These are phyloP conservation scores for Yamadazyma takamatsuzukensis DNA, from an alignment of 805 yeast species.

Conservation along the genomic window DNA sequence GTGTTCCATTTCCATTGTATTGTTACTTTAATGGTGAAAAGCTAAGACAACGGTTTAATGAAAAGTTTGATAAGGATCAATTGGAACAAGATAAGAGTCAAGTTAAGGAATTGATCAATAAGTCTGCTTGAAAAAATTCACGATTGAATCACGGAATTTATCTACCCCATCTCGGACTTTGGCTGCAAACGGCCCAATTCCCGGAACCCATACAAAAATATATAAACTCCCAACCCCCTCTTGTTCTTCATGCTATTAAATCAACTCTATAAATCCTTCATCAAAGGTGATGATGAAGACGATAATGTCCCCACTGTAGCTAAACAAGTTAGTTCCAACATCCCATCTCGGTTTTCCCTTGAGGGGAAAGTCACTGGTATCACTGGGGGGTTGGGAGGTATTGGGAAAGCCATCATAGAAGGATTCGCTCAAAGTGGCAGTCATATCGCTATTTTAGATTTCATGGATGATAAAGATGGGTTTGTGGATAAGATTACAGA, in stretches of 20 bases:
- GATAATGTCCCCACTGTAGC: constrained; percentile 10
- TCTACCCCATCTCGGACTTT: too few species aligned
- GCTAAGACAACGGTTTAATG: constrained; percentile 57
- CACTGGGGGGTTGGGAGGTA: constrained; percentile 30
- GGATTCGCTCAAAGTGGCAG: constrained; percentile 26
- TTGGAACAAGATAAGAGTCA: constrained; percentile 12
- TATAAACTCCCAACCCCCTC: too few species aligned
- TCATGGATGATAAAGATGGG: constrained; percentile 16
- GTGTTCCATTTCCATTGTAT: constrained; percentile 65
- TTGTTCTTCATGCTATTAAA: too few species aligned
- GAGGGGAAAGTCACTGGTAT: constrained; percentile 23
- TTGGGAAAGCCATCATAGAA: constrained; percentile 25
- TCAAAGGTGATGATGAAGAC: constrained; percentile 13
- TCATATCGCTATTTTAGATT: constrained; percentile 24
- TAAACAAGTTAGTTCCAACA: constrained; percentile 7
- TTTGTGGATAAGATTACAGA: constrained; percentile 17
- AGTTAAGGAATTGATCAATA: constrained; percentile 5
- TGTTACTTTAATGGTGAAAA: constrained; percentile 55
- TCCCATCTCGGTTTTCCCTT: constrained; percentile 14
- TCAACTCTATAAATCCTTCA: constrained; percentile 10
- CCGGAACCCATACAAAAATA: too few species aligned
- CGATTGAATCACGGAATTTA: too few species aligned
- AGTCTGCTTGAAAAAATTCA: background rate
- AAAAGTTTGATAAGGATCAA: constrained; percentile 43
- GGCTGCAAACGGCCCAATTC: too few species aligned